Evolutionary conservation across 805 yeast species (phyloP).

Genomic region (Myxozyma lipomycoides): DNA sequence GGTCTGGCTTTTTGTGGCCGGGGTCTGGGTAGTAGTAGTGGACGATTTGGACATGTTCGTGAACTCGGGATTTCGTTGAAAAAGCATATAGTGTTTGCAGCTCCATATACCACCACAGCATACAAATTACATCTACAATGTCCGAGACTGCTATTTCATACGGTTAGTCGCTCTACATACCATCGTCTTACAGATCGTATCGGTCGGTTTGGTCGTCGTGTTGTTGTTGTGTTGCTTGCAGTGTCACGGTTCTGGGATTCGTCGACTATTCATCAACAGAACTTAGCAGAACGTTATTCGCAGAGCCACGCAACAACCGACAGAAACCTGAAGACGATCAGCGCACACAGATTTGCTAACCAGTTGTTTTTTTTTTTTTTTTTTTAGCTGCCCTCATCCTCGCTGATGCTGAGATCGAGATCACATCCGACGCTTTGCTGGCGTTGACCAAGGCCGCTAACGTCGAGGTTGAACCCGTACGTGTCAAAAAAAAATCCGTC

Average conservation of each 20-base stretch:
- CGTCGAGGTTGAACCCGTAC: slow-evolving; percentile 62
- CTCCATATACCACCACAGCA: neutral
- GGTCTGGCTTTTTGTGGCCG: no score
- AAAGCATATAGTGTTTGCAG: neutral
- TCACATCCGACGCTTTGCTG: slow-evolving; percentile 80
- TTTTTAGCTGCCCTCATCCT: slow-evolving; percentile 85
- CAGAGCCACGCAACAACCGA: slow-evolving; percentile 6
- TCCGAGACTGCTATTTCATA: slow-evolving; percentile 82
- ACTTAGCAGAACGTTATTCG: no score
- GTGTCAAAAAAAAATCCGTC: slow-evolving; percentile 26
- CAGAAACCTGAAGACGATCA: neutral
- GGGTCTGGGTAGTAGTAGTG: no score
- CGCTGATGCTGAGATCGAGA: slow-evolving; percentile 94
- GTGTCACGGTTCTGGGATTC: no score
- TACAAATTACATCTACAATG: slow-evolving; percentile 29
- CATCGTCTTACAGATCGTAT: no score
- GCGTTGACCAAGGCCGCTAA: slow-evolving; percentile 79
- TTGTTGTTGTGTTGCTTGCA: no score
- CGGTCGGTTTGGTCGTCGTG: no score
- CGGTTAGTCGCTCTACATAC: slow-evolving; percentile 38
- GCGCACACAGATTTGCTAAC: slow-evolving; percentile 26
- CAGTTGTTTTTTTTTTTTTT: slow-evolving; percentile 8
- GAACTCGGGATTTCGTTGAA: neutral
- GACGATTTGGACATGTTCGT: neutral
- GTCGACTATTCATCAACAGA: no score